Percentiles rank a stretch among this genome's conserved stretches.
Conservation (phyloP, 108 stramenopile species). For the Cyclotella atomus region DNA sequence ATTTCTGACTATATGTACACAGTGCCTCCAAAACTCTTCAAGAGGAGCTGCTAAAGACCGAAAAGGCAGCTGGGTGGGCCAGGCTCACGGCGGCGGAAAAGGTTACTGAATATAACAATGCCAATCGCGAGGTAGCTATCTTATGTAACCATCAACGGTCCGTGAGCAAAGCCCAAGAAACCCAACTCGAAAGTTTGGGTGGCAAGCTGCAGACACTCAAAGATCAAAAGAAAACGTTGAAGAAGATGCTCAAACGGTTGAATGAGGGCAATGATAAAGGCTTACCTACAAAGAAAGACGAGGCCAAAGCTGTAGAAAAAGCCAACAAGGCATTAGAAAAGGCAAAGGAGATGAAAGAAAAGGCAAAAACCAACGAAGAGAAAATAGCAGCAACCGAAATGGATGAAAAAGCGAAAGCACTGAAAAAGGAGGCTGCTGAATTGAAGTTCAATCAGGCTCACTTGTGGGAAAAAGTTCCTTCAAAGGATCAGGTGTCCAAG, state of each 20-base stretch:
- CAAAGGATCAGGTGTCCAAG: conserved; percentile 82
- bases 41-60: conserved; percentile 90
- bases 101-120: conserved; percentile 98
- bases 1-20: neutral
- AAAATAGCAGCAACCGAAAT: conserved; percentile 92
- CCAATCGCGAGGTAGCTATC: conserved; percentile 99
- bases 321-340: conserved; percentile 71
- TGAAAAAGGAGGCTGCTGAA: conserved; percentile 64
- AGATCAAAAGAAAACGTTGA: conserved; percentile 87
- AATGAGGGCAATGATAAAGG: conserved; percentile 65
- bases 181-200: conserved; percentile 77
- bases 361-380: conserved; percentile 92
- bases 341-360: conserved; percentile 92
- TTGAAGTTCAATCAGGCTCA: conserved; percentile 86
- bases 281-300: conserved; percentile 83
- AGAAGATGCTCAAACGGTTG: conserved; percentile 71
- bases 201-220: conserved; percentile 82
- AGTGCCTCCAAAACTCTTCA: conserved; percentile 96
- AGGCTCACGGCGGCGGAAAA: conserved; percentile 89
- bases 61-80: conserved; percentile 64
- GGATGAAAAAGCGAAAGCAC: conserved; percentile 83
- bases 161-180: conserved; percentile 95
- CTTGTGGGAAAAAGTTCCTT: conserved; percentile 89
- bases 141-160: conserved; percentile 99
- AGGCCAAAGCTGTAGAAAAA: conserved; percentile 61